Base-by-base conservation (phyloP, 768 basidiomycete genomes). In the Clitopilus passeckerianus region DNA sequence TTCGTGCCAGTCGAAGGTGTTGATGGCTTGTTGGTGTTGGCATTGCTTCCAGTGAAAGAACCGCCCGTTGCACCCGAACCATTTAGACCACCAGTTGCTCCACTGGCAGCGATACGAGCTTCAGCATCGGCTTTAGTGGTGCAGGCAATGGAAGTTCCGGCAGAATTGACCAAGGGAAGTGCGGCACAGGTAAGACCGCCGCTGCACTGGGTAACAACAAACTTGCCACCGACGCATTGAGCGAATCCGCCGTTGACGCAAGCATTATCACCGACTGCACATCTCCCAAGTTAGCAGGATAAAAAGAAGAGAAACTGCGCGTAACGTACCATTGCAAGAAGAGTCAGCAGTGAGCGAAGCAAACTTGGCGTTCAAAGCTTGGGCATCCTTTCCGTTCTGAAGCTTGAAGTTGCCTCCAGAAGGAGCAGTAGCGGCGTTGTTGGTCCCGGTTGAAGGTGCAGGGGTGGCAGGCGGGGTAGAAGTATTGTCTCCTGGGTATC, bases 311-410 rank as follows among this genome's bases (percentile, higher is more conserved):
- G 57, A 35, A 56, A 34, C 34, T 37, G 43, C 3, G 10, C 10
- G n/a, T 5, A 41, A 56, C 63, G 24, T 60, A 72, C 72, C 64
- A 5, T 70, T 75, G 72, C 86, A 87, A 8, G 77, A 8, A 33
- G 85, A 82, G 60, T 60, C 56, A 2, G 74, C 66, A 27, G 72
- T 78, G 23, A 88, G 75, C 7, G 66, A 68, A 15, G 75, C 71
- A 69, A 87, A 87, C 64, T 84, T 70, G 6, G 74, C 74, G 66
- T 85, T 85, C 33, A 79, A 74, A 8, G 74, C 68, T 65, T 84
- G 80, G 12, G 83, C 82, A 54, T 74, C 78, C 57, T 75, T 67
- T 15, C 81, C 83, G 58, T 85, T 85, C 35, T 76, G 69, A 27
- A 74, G 66, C 46, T 66, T 65, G 67, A 80, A 80, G 41, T 63